Conservation (phyloP, 805 yeast genomes). For the Wickerhamomyces sydowiorum region DNA sequence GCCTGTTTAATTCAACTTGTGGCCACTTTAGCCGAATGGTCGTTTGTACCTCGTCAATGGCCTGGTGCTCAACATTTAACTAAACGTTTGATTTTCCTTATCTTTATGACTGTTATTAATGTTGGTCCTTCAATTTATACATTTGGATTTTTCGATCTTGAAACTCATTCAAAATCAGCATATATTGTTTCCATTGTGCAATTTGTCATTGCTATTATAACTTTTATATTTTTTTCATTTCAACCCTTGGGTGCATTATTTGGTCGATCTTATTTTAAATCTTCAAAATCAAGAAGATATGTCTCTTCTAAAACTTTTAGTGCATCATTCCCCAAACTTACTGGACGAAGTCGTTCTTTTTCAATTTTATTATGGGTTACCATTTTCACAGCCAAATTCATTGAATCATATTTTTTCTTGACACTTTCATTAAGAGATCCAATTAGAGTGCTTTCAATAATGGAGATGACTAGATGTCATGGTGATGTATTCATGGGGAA, state of each 20-base stretch:
- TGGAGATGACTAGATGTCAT: slow-evolving; percentile 53
- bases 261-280: slow-evolving; percentile 32
- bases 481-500: slow-evolving; percentile 56
- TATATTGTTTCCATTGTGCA: slow-evolving; percentile 45
- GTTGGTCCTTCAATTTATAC: slow-evolving; percentile 50
- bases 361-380: slow-evolving; percentile 65
- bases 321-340: slow-evolving; percentile 47
- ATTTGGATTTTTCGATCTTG: slow-evolving; percentile 34
- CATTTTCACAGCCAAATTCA: slow-evolving; percentile 60
- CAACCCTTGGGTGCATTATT: slow-evolving; percentile 56
- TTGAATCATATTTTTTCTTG: slow-evolving; percentile 75
- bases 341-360: slow-evolving; percentile 49
- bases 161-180: slow-evolving; percentile 31
- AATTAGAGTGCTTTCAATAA: slow-evolving; percentile 56
- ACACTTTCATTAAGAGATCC: slow-evolving; percentile 73
- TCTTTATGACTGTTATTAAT: slow-evolving; percentile 39
- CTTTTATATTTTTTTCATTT: slow-evolving; percentile 50
- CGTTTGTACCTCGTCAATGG: slow-evolving; percentile 67
- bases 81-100: slow-evolving; percentile 38
- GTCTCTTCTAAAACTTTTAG: slow-evolving; percentile 57
- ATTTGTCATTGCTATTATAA: slow-evolving; percentile 48
- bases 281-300: slow-evolving; percentile 37
- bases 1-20: slow-evolving; percentile 52
- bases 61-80: slow-evolving; percentile 62
- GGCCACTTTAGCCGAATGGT: slow-evolving; percentile 52